Base-by-base conservation (phyloP, 495 filamentous ascomycete genomes). In the Massariosphaeria phaeospora region DNA sequence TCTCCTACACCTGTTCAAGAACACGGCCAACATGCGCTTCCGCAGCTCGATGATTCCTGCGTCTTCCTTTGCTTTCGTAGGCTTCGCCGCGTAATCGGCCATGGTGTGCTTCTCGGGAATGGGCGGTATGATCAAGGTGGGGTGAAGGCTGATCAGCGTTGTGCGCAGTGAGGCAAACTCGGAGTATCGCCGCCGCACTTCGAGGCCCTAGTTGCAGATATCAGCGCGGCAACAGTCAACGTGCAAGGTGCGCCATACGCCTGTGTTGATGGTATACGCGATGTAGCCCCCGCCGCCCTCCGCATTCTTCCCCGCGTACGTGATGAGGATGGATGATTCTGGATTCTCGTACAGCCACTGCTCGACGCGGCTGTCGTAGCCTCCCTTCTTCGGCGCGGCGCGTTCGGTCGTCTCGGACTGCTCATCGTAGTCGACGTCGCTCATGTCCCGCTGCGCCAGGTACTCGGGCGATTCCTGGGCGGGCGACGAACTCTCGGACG, bases 31-130 rank as follows among this genome's bases (percentile, higher is more conserved):
- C 93, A 98, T 98, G 49, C 93, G 85, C 68, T 96, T 96, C 45
- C 93, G 80, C 33, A 96, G 76, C 57, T 98, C 93, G 52, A 98
- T 98, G 38, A 96, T 97, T 54, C 87, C 84, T 26, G 86, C 84
- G 68, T 98, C 94, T 70, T 97, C 93, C 70, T 96, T 98, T 24
- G 93, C 93, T 67, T 91, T 95, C 25, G 93, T 96, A 0, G 93
- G 93, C 59, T 95, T 96, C 17, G 94, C 91, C 21, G 93, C 93
- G 68, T 98, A 98, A 66, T 98, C 93, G 41, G 93, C 91, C 85
- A 97, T 91, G 47, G 88, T 89, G 67, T 97, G 93, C 69, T 98
- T 98, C 72, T 98, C 93, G 8, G 93, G 93, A 58, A 98, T 98
- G 1, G 93, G 93, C 0, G 93, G 93, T 46, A 98, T 86, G 56